Percentiles rank a stretch among this genome's conserved stretches.
These are phyloP conservation scores for Cucurbita ficifolia DNA, from an alignment of 306 rosid species.

Conservation along the genomic window DNA sequence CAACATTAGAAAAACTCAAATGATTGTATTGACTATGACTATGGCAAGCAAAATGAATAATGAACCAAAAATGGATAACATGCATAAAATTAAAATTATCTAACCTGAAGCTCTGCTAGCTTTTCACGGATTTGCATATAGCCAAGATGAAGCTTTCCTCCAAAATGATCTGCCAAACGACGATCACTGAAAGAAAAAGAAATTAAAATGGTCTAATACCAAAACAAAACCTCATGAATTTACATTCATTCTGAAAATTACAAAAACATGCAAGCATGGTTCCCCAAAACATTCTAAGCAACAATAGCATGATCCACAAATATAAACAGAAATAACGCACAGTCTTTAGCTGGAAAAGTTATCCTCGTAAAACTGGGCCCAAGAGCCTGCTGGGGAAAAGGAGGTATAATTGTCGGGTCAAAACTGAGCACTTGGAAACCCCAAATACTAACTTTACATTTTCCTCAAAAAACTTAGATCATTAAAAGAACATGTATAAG, in stretches of 20 bases:
- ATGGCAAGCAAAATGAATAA: no score
- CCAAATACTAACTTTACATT: slow-evolving; percentile 52
- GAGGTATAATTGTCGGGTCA: slow-evolving; percentile 97
- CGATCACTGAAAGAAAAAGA: slow-evolving; percentile 69
- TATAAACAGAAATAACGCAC: slow-evolving; percentile 95
- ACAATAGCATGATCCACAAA: slow-evolving; percentile 77
- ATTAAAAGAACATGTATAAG: neutral
- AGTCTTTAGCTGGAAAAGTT: slow-evolving; percentile 99
- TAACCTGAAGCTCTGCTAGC: slow-evolving; percentile 84
- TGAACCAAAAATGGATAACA: neutral
- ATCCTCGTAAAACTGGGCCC: slow-evolving; percentile 99
- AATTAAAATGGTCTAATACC: slow-evolving; percentile 21
- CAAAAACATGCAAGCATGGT: slow-evolving; percentile 11
- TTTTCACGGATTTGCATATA: slow-evolving; percentile 98
- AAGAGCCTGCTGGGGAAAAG: slow-evolving; percentile 99
- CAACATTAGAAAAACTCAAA: no score
- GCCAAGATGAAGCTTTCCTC: slow-evolving; percentile 98
- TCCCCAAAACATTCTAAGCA: slow-evolving; percentile 42
- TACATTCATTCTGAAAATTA: slow-evolving; percentile 10
- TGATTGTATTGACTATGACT: no score
- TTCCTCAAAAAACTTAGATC: slow-evolving; percentile 33
- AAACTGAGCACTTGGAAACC: slow-evolving; percentile 86
- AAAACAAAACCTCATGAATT: slow-evolving; percentile 11
- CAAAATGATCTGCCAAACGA: slow-evolving; percentile 98
- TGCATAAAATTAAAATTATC: slow-evolving; percentile 8